phyloP scores from a whole-genome alignment of 1,139 yeast species.

The Blastobotrys arbuscula region DNA sequence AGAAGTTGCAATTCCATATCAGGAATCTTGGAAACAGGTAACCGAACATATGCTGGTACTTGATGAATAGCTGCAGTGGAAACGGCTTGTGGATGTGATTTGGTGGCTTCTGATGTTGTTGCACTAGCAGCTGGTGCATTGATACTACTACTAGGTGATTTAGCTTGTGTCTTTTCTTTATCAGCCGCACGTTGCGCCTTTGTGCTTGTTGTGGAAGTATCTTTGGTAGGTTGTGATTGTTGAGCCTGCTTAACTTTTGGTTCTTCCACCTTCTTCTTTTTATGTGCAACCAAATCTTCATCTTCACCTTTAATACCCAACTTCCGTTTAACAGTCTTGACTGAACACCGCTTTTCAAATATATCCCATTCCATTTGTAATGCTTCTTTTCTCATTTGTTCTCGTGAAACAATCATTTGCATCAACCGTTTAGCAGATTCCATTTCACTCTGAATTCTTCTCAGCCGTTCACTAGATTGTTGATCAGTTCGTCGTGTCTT shows the following conservation, averaged over 20 bases:
- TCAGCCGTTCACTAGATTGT: slow-evolving; percentile 78
- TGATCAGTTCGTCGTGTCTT: slow-evolving; percentile 94
- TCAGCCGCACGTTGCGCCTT: slow-evolving; percentile 12
- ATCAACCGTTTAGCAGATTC: slow-evolving; percentile 70
- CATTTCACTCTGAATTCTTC: slow-evolving; percentile 69
- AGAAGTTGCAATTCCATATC: slow-evolving; percentile 86
- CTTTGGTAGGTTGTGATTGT: slow-evolving; percentile 6
- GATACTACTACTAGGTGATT: too few relatives aligned
- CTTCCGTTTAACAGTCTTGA: slow-evolving; percentile 67
- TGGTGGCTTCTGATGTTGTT: slow-evolving; percentile 15
- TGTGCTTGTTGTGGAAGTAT: background rate
- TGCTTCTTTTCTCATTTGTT: slow-evolving; percentile 53
- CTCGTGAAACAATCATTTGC: slow-evolving; percentile 69
- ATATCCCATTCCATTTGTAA: slow-evolving; percentile 56
- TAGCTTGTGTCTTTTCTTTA: slow-evolving; percentile 2
- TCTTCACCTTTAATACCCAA: slow-evolving; percentile 81
- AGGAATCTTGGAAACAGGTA: slow-evolving; percentile 88
- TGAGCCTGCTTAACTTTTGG: slow-evolving; percentile 17
- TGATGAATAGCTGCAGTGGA: slow-evolving; percentile 19
- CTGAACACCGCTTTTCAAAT: slow-evolving; percentile 64
- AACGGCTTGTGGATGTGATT: slow-evolving; percentile 4
- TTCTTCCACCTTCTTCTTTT: slow-evolving; percentile 52
- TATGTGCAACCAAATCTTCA: slow-evolving; percentile 72
- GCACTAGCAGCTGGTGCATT: slow-evolving; percentile 27
- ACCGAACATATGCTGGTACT: slow-evolving; percentile 75